Base-by-base conservation (phyloP, 2,329 filamentous ascomycete species). In the Proliferodiscus dingleyae region DNA sequence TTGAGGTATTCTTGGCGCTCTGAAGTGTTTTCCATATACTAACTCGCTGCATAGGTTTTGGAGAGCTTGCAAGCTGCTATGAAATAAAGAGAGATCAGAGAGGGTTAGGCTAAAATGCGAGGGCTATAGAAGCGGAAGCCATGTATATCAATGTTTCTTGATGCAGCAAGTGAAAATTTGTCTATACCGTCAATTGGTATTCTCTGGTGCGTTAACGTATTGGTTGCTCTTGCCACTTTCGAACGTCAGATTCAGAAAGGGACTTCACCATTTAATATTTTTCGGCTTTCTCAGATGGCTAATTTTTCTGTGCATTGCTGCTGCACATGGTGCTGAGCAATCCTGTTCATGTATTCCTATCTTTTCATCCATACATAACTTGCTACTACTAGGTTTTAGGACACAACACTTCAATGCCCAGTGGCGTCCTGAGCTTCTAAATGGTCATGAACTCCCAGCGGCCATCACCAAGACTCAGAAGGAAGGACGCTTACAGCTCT, bases 1-100 rank as follows among this genome's bases (percentile, higher is more conserved):
- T 98, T 61, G 93, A 98, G 89, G 91, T 95, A 72, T 67, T 76
- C 41, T 45, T 18, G 22, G 9, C 21, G 33, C 15, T 37, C 7
- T 16, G 16, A 8, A 19, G 10, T 23, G 39, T 34, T 50, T 15
- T 44, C 32, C 11, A 16, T 26, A 28, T 29, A 37, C 22, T 43
- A 58, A 51, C 68, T 78, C 62, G 77, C 24, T 62, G 28, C 19
- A 36, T 55, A 90, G 86, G 85, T 91, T 64, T 77, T 93, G 61
- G 87, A 93, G 79, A 87, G 80, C 68, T 78, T 93, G 63, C 83
- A 89, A 72, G 81, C 83, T 62, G 80, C 78, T 61, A 75, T 91
- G 67, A 91, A 90, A 78, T 90, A 89, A 49, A 74, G 30, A 39
- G 44, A 29, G 30, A 24, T 23, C 23, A 32, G 37, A n/a, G 37